Base-by-base conservation (phyloP, 2,329 filamentous ascomycete species). In the Diplodia sapinea region DNA sequence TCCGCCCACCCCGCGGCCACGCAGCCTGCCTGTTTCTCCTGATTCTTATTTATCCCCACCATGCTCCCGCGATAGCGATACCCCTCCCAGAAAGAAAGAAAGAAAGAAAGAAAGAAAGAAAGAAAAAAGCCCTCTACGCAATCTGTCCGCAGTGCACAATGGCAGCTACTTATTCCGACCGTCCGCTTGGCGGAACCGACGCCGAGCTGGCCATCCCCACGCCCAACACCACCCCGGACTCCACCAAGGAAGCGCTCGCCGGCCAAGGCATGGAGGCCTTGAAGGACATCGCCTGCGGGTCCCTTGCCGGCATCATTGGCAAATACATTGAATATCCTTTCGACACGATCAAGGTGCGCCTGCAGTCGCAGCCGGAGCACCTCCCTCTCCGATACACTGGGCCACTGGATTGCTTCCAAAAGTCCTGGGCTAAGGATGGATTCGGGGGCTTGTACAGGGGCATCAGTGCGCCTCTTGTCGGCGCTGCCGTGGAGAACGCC, bases 311-410 rank as follows among this genome's bases (percentile, higher is more conserved):
- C 69, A 88, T 96, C 69, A 89, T 92, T 43, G 94, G 94, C 70
- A 99, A 98, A 83, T 92, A 94, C 78, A 94, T 99, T 76, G 95
- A 99, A 79, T 99, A 97, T 78, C 95, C 95, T 29, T 99, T 99
- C 81, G 95, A 99, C 81, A 99, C 95, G 0, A 90, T 99, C 79
- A 99, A 99, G 82, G 95, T 99, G 69, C 91, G 95, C 50, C 87
- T 99, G 12, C 95, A 99, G 79, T 95, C 94, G n/a, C 94, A 98
- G 79, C 92, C 93, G 40, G 91, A 94, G 78, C 88, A 90, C 73
- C 84, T 93, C 2, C 93, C 93, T 17, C 86, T 94, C 23, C 89
- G 87, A 69, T 98, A 97, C 79, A 88, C 82, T 6, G 95, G 95
- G 0, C 94, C 95, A 0, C 75, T 97, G 70, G 95, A 99, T 81